These are phyloP conservation scores for Agaricus blazei DNA, from an alignment of 768 basidiomycete genomes.

Conservation along the genomic window DNA sequence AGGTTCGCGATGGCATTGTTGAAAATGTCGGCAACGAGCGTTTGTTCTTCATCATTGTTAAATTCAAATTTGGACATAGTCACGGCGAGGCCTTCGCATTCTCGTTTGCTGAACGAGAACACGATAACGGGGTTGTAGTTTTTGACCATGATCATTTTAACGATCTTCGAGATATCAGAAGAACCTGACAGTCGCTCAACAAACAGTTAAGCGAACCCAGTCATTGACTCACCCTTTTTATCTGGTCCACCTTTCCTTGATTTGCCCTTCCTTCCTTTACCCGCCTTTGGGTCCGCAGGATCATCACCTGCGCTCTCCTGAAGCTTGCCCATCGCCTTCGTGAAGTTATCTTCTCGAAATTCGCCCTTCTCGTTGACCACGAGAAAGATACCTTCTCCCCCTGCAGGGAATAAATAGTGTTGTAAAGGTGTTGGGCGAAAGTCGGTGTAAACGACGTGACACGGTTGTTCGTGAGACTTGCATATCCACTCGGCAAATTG, in stretches of 20 bases:
- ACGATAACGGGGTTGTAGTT: slow-evolving; percentile 98
- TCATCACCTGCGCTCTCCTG: slow-evolving; percentile 85
- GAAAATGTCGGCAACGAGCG: slow-evolving; percentile 83
- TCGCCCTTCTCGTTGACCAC: slow-evolving; percentile 99
- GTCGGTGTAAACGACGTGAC: slow-evolving; percentile 99
- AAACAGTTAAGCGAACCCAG: neutral
- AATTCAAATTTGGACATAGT: slow-evolving; percentile 94
- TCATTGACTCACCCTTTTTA: slow-evolving; percentile 72
- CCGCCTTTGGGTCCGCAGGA: slow-evolving; percentile 80
- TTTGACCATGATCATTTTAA: slow-evolving; percentile 97
- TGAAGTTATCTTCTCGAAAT: slow-evolving; percentile 96
- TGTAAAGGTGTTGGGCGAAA: slow-evolving; percentile 97
- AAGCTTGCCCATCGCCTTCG: slow-evolving; percentile 94
- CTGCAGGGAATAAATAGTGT: slow-evolving; percentile 96
- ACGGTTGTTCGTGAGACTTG: slow-evolving; percentile 95
- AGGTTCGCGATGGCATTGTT: slow-evolving; percentile 91
- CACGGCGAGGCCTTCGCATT: slow-evolving; percentile 91
- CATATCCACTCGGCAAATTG: slow-evolving; percentile 99
- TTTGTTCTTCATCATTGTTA: slow-evolving; percentile 89
- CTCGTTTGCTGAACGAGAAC: slow-evolving; percentile 97
- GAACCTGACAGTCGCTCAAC: slow-evolving; percentile 42
- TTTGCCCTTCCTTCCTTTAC: slow-evolving; percentile 89
- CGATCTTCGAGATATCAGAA: slow-evolving; percentile 95
- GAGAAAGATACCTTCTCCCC: slow-evolving; percentile 94
- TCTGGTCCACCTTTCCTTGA: slow-evolving; percentile 83